Conservation (phyloP, 345 rosid species). For the Syzygium grande region DNA sequence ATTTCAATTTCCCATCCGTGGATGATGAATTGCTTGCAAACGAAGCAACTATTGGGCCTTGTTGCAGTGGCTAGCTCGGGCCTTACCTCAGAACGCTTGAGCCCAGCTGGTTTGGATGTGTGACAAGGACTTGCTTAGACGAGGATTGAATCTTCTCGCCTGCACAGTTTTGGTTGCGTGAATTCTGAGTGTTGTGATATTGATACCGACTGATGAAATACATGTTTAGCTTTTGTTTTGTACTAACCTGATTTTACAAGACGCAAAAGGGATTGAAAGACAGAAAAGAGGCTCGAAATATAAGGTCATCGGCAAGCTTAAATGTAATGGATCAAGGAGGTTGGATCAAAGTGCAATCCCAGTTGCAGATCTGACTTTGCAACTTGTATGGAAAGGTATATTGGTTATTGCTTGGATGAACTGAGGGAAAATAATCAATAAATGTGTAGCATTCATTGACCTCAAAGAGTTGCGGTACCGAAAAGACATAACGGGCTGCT, state of each 20-base stretch:
- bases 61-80: background rate
- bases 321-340: background rate
- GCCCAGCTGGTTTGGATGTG: background rate
- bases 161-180: background rate
- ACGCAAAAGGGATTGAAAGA: background rate
- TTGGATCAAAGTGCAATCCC: background rate
- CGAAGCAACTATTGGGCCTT: background rate
- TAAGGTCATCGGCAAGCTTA: background rate
- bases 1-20: background rate
- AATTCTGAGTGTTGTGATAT: background rate
- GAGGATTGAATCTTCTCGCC: background rate
- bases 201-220: background rate
- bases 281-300: background rate
- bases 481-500: background rate
- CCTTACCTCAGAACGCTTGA: background rate
- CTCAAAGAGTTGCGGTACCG: background rate
- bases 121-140: no score
- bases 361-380: background rate
- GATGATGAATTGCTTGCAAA: background rate
- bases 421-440: background rate
- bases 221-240: background rate
- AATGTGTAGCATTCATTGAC: background rate
- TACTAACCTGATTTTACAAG: background rate
- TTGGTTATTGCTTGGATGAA: background rate
- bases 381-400: no score